Evolutionary conservation across 1,284 basidiomycete genomes (phyloP).

Genomic region (Rhodotorula sp.): DNA sequence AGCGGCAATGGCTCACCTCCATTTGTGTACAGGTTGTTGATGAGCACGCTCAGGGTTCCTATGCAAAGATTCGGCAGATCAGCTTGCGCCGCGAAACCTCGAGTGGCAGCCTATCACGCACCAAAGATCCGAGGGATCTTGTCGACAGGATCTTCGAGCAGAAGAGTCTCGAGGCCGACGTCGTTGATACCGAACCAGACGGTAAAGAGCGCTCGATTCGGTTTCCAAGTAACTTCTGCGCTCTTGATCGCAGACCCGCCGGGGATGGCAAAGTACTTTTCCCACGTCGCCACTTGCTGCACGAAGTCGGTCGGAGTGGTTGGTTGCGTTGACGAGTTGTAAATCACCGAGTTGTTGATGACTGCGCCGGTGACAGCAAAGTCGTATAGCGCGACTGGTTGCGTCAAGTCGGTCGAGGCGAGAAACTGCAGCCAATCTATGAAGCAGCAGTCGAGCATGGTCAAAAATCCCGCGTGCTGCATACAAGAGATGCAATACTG

Average conservation of each 20-base stretch:
- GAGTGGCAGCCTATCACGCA: not conserved
- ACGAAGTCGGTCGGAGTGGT: conserved; percentile 6
- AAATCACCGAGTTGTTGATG: conserved; percentile 11
- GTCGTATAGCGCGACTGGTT: conserved; percentile 12
- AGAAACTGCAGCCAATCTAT: conserved; percentile 15
- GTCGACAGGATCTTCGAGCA: not conserved
- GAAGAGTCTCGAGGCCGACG: conserved; percentile 7
- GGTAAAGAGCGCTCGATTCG: conserved; percentile 16
- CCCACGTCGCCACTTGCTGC: conserved; percentile 9
- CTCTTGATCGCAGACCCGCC: not conserved
- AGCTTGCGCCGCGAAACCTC: not conserved
- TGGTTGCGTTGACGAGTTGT: not conserved
- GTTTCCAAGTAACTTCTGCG: not conserved
- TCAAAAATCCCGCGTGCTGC: accelerated
- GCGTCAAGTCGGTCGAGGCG: not conserved
- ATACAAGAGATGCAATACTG: not conserved
- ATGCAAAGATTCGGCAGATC: not conserved
- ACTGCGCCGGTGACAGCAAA: conserved; percentile 22
- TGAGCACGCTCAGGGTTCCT: not conserved
- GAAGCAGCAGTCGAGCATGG: too few relatives aligned
- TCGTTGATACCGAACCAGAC: conserved; percentile 36
- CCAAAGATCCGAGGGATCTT: conserved; percentile 4
- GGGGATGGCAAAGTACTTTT: conserved; percentile 8
- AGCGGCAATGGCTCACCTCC: not conserved
- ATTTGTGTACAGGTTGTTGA: not conserved